These are phyloP conservation scores for Apiospora marii DNA, from an alignment of 2,329 filamentous ascomycete genomes.

Conservation along the genomic window DNA sequence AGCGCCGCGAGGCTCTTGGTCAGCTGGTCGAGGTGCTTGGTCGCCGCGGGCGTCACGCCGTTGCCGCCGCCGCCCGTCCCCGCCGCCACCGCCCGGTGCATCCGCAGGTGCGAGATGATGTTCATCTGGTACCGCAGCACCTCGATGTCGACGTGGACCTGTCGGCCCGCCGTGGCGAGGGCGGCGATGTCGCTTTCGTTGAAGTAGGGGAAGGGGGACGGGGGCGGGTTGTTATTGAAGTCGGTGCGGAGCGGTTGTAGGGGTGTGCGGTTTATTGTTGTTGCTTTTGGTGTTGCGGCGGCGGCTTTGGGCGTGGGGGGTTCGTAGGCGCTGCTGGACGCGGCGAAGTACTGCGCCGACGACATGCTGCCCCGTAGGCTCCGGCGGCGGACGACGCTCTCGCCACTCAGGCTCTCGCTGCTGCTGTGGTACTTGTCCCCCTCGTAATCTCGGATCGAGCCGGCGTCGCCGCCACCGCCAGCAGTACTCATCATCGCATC, in stretches of 20 bases:
- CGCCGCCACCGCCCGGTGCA: constrained; percentile 80
- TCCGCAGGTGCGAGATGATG: constrained; percentile 83
- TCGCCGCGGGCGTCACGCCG: constrained; percentile 80
- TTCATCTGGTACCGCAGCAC: constrained; percentile 87
- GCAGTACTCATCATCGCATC: constrained; percentile 32
- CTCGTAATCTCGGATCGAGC: constrained; percentile 24
- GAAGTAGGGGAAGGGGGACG: constrained; percentile 28
- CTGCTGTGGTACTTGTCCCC: constrained; percentile 20
- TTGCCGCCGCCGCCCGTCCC: constrained; percentile 51
- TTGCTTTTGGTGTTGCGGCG: not conserved
- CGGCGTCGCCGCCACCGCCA: constrained; percentile 40
- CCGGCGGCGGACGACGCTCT: constrained; percentile 52
- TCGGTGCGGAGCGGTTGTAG: not conserved
- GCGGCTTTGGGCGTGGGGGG: not conserved
- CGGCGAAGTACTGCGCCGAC: not conserved
- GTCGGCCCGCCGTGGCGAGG: constrained; percentile 64
- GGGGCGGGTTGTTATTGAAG: not conserved
- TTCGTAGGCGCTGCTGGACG: constrained; percentile 2
- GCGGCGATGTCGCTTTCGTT: constrained; percentile 60
- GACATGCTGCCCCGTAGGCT: constrained; percentile 26
- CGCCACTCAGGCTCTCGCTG: constrained; percentile 40
- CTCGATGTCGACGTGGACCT: constrained; percentile 75
- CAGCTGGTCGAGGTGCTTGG: constrained; percentile 76
- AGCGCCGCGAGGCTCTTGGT: constrained; percentile 79
- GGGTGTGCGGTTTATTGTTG: not conserved